Conservation (phyloP, 1,139 yeast genomes). For the Taphrina confusa region DNA sequence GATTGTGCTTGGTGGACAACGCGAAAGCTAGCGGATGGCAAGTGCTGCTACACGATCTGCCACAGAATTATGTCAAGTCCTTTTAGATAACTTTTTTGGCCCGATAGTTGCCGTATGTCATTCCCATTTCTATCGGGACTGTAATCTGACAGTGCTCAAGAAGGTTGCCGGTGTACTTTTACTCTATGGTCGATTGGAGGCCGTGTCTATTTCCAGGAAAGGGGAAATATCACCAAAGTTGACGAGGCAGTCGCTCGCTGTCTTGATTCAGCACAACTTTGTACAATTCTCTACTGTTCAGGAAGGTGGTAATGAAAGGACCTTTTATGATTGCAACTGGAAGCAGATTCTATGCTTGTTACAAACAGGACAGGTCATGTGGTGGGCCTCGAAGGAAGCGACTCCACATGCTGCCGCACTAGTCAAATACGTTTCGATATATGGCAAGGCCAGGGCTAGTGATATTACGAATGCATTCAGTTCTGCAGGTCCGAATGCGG, state of each 20-base stretch:
- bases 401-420: conserved; percentile 57
- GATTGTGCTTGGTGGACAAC: too few species aligned
- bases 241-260: conserved; percentile 48
- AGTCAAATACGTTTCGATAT: conserved; percentile 60
- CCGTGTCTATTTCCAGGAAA: conserved; percentile 44
- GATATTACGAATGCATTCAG: conserved; percentile 14
- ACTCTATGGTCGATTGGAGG: conserved; percentile 47
- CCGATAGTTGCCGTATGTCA: conserved; percentile 44
- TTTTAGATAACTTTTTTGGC: conserved; percentile 48
- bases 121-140: neutral
- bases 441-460: conserved; percentile 12
- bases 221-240: conserved; percentile 45
- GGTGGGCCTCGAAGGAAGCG: conserved; percentile 21
- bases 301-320: conserved; percentile 30
- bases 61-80: conserved; percentile 46
- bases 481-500: neutral
- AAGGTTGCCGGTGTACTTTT: conserved; percentile 46
- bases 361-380: conserved; percentile 32
- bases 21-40: conserved; percentile 6
- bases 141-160: too few species aligned
- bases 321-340: conserved; percentile 35
- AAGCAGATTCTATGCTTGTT: conserved; percentile 26
- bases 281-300: conserved; percentile 43
- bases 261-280: conserved; percentile 50
- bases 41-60: conserved; percentile 34